Percentiles rank a stretch among this genome's conserved stretches.
Evolutionary conservation across 768 basidiomycete genomes (phyloP).

Genomic region (Lepiota brunneoincarnata): DNA sequence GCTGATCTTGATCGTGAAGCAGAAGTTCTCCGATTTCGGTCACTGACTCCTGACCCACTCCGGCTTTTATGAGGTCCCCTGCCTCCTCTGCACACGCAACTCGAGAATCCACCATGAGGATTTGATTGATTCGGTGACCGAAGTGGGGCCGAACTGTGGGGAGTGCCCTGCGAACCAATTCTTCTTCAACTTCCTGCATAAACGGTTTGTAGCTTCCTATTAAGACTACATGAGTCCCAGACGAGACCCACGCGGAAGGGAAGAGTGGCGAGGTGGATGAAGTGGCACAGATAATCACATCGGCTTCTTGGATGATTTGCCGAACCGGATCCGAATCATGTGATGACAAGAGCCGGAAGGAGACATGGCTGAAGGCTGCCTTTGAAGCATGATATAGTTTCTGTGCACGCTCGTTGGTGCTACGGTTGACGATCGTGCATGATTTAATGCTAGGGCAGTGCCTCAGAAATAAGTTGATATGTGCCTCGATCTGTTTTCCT

Average conservation of each 20-base stretch:
- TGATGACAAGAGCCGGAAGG: slow-evolving; percentile 20
- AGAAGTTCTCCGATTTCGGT: slow-evolving; percentile 73
- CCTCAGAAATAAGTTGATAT: slow-evolving; percentile 59
- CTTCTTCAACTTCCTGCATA: slow-evolving; percentile 74
- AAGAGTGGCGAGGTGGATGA: slow-evolving; percentile 71
- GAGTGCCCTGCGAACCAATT: slow-evolving; percentile 52
- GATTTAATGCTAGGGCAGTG: slow-evolving; percentile 50
- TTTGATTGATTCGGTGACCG: slow-evolving; percentile 1
- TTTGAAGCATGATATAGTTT: slow-evolving; percentile 29
- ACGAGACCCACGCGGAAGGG: slow-evolving; percentile 56
- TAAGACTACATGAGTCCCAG: slow-evolving; percentile 68
- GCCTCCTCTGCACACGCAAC: slow-evolving; percentile 74
- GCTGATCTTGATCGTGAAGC: slow-evolving; percentile 14
- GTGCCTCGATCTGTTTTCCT: slow-evolving; percentile 66
- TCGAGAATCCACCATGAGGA: slow-evolving; percentile 72
- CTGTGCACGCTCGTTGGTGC: slow-evolving; percentile 44
- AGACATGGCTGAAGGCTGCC: slow-evolving; percentile 22
- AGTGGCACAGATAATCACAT: slow-evolving; percentile 76
- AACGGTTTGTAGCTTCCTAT: slow-evolving; percentile 79
- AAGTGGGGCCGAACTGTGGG: background rate
- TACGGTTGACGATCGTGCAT: slow-evolving; percentile 66
- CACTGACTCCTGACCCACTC: slow-evolving; percentile 35
- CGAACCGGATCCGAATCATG: slow-evolving; percentile 17
- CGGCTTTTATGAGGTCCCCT: slow-evolving; percentile 73
- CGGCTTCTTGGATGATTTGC: slow-evolving; percentile 35